These are phyloP conservation scores for Trichoderma orchidacearum DNA, from an alignment of 495 filamentous ascomycete genomes.

Conservation along the genomic window DNA sequence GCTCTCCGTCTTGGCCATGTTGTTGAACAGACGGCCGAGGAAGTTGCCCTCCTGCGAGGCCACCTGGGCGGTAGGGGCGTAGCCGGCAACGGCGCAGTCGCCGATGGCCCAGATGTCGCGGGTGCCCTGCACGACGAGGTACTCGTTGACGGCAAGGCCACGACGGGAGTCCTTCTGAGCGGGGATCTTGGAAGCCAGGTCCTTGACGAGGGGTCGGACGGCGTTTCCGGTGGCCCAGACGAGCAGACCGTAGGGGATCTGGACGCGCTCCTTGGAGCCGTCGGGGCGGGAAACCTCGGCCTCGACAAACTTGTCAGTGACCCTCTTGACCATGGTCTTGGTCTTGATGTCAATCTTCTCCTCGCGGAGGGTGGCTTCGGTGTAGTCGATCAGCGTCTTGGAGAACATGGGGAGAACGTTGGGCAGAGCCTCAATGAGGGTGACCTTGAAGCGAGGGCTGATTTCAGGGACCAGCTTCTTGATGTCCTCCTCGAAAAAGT, in stretches of 20 bases:
- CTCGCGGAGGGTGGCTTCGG: conserved; percentile 96
- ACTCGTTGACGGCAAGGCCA: conserved; percentile 93
- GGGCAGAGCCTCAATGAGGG: conserved; percentile 93
- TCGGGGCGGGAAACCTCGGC: conserved; percentile 78
- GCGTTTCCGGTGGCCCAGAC: conserved; percentile 99
- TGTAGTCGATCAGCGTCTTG: conserved; percentile 98
- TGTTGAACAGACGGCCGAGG: conserved; percentile 92
- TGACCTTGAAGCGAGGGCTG: conserved; percentile 86
- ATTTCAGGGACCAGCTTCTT: conserved; percentile 97
- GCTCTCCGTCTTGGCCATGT: conserved; percentile 80
- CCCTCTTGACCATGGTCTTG: conserved; percentile 98
- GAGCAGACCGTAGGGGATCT: conserved; percentile 86
- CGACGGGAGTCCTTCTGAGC: conserved; percentile 91
- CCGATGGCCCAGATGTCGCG: conserved; percentile 80
- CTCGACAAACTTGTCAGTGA: conserved; percentile 89
- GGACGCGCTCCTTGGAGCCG: conserved; percentile 65
- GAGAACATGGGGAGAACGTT: conserved; percentile 98
- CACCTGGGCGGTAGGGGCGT: conserved; percentile 95
- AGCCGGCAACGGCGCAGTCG: conserved; percentile 90
- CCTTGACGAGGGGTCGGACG: conserved; percentile 71
- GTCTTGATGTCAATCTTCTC: conserved; percentile 92
- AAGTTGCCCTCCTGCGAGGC: conserved; percentile 92
- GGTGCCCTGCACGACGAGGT: conserved; percentile 92
- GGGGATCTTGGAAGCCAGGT: conserved; percentile 83
- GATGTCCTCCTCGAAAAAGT: conserved; percentile 96